These are phyloP conservation scores for Alternaria brassicicola DNA, from an alignment of 2,329 filamentous ascomycete genomes.

Conservation along the genomic window DNA sequence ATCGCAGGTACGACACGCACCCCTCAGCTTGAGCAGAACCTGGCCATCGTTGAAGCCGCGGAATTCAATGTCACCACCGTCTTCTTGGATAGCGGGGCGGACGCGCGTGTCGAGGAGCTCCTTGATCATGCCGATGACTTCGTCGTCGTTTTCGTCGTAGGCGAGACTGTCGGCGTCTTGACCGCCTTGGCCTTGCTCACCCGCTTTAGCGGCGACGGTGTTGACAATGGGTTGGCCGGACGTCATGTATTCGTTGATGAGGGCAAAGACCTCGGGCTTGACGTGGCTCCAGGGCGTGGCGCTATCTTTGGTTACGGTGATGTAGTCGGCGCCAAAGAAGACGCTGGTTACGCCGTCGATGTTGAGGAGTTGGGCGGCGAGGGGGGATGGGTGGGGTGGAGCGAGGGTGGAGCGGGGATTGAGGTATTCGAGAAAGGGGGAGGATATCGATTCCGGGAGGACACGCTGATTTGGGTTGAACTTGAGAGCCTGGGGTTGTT, in stretches of 20 bases:
- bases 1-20: conserved; percentile 94
- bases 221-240: conserved; percentile 82
- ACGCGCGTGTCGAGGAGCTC: conserved; percentile 95
- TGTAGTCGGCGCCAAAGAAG: conserved; percentile 94
- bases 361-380: conserved; percentile 88
- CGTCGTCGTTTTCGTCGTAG: conserved; percentile 88
- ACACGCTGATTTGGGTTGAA: conserved; percentile 91
- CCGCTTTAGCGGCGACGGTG: conserved; percentile 64
- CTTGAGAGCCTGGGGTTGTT: conserved; percentile 69
- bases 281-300: conserved; percentile 93
- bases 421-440: conserved; percentile 89
- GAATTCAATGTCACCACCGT: conserved; percentile 97
- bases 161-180: conserved; percentile 71
- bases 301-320: conserved; percentile 90
- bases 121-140: conserved; percentile 98
- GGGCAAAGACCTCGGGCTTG: conserved; percentile 90
- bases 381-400: conserved; percentile 86
- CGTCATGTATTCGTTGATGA: conserved; percentile 92
- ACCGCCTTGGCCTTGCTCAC: conserved; percentile 57
- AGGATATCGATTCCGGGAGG: conserved; percentile 73
- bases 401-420: conserved; percentile 85
- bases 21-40: conserved; percentile 85
- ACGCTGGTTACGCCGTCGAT: conserved; percentile 94
- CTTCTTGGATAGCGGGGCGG: conserved; percentile 93
- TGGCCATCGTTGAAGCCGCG: conserved; percentile 85